Base-by-base conservation (phyloP, 2,329 filamentous ascomycete species). In the Xylaria sp. region DNA sequence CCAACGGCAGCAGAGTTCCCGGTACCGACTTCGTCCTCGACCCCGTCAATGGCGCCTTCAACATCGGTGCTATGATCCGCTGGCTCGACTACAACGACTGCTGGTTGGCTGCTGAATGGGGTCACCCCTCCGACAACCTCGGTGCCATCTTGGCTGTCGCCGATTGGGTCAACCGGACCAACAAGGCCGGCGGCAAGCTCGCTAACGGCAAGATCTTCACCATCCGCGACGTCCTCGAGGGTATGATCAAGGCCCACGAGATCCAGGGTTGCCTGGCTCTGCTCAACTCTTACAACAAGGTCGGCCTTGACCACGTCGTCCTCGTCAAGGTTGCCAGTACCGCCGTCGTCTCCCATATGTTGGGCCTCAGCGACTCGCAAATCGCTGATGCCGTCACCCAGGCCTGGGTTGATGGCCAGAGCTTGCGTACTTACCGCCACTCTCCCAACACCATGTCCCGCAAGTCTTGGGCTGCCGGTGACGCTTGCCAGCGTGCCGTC, bases 61-160 rank as follows among this genome's bases (percentile, higher is more conserved):
- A 97, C 83, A 97, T 99, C 70, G 94, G 94, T 70, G 90, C 94
- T 71, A 96, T 96, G 88, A 96, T 99, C 79, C 85, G 94, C 73
- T 99, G 94, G 94, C 85, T 99, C 71, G 94, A 99, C 80, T 99
- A 97, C 85, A 99, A 99, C 76, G 94, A 99, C 84, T 97, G 94
- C 85, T 99, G 93, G 94, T 83, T 97, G 65, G 94, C 93, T 50
- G 94, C 94, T 59, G 94, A 99, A 80, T 99, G 94, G 94, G 94
- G 94, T 60, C 94, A 99, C 77, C 94, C 94, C 63, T 97, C 92
- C 3, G 94, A 99, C 81, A 99, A 99, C 82, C 78, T 99, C 68
- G 94, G 94, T 65, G 94, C 93, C 71, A 99, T 99, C 74, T 85
- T 99, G 64, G 91, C 93, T 52, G 92, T 97, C 55, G 91, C 94